phyloP scores from a whole-genome alignment of 345 rosid species.

The Acer negundo region DNA sequence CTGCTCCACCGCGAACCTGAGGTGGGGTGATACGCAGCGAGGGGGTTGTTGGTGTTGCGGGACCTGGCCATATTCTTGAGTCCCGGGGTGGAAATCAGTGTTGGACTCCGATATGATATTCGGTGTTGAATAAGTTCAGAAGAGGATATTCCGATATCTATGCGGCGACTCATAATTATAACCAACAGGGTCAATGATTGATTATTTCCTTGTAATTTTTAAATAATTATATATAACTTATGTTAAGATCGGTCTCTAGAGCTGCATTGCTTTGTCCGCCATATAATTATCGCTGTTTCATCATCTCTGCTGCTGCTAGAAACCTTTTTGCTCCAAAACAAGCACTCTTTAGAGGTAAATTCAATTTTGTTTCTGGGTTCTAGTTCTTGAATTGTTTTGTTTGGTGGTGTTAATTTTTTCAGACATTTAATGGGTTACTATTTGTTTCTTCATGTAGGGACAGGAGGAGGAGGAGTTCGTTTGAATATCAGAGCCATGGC shows the following conservation, averaged over 20 bases:
- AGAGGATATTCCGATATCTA: no score
- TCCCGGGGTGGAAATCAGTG: no score
- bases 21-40: no score
- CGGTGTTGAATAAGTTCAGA: no score
- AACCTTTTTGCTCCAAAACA: neutral
- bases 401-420: neutral
- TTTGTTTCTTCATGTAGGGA: neutral
- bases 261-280: neutral
- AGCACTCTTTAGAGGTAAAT: neutral
- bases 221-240: neutral
- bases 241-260: constrained; percentile 13
- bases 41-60: no score
- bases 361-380: neutral
- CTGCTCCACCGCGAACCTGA: no score
- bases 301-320: neutral
- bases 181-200: neutral
- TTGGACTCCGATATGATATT: no score
- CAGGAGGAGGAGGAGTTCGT: constrained; percentile 6
- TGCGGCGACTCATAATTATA: no score
- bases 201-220: neutral
- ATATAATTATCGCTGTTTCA: neutral
- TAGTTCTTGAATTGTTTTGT: neutral
- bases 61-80: no score
- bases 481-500: constrained; percentile 25
- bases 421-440: neutral